Conservation (phyloP, 805 yeast species). For the Nakazawaea ishiwadae region DNA sequence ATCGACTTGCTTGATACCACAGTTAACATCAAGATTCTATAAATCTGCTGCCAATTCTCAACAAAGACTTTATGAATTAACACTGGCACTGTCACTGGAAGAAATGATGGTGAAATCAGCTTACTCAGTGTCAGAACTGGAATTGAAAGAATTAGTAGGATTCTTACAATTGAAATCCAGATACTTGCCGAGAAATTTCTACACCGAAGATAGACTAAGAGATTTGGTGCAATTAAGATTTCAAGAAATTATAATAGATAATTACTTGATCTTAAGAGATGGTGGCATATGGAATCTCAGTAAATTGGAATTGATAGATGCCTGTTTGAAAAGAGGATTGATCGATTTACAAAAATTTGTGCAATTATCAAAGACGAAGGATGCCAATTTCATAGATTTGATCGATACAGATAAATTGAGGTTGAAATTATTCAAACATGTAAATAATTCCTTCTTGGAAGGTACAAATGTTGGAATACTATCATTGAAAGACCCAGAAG, state of each 20-base stretch:
- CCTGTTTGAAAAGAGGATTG: slow-evolving; percentile 55
- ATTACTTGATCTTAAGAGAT: slow-evolving; percentile 35
- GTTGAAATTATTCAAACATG: slow-evolving; percentile 13
- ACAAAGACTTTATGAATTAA: slow-evolving; percentile 14
- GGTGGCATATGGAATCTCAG: slow-evolving; percentile 45
- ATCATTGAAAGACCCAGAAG: background rate
- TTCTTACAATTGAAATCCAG: slow-evolving; percentile 33
- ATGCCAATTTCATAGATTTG: slow-evolving; percentile 13
- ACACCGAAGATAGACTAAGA: slow-evolving; percentile 33
- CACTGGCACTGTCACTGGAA: slow-evolving; percentile 13
- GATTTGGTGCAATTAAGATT: slow-evolving; percentile 31
- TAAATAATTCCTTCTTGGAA: slow-evolving; percentile 13
- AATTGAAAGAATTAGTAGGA: slow-evolving; percentile 31
- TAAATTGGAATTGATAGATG: slow-evolving; percentile 45
- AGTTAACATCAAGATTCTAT: slow-evolving; percentile 36
- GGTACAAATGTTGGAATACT: slow-evolving; percentile 6
- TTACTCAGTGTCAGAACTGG: slow-evolving; percentile 35
- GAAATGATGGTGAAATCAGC: slow-evolving; percentile 39
- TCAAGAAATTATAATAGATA: slow-evolving; percentile 48
- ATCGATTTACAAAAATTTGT: slow-evolving; percentile 27
- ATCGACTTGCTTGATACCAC: slow-evolving; percentile 54
- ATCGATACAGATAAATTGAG: slow-evolving; percentile 17
- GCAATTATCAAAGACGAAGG: background rate
- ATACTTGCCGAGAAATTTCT: slow-evolving; percentile 34
- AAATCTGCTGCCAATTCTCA: slow-evolving; percentile 20